A percentile compares a stretch with the other conserved stretches of the same genome.
These are phyloP conservation scores for Nyctanthes arbortristis DNA, from an alignment of 257 asterid species.

Conservation along the genomic window DNA sequence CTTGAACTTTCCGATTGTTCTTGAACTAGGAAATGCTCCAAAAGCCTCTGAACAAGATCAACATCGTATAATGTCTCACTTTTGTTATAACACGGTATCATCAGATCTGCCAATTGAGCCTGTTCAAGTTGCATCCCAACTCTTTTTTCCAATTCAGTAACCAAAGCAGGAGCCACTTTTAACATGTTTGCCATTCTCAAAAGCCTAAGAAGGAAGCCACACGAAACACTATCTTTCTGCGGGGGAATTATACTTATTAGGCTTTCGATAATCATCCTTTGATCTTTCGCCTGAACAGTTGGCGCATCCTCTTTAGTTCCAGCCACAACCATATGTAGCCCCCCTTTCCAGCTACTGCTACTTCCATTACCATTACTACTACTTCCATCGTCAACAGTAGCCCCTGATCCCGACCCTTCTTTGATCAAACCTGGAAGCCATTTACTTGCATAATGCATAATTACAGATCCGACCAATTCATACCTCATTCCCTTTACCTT, in stretches of 20 bases:
- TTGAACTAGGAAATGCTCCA: slow-evolving; percentile 91
- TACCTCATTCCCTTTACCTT: slow-evolving; percentile 92
- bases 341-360: slow-evolving; percentile 67
- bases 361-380: slow-evolving; percentile 31
- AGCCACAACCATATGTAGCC: slow-evolving; percentile 75
- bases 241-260: slow-evolving; percentile 89
- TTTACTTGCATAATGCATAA: slow-evolving; percentile 70
- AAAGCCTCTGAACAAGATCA: slow-evolving; percentile 85
- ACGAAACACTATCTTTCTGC: slow-evolving; percentile 77
- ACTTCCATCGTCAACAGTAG: slow-evolving; percentile 32
- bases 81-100: slow-evolving; percentile 67
- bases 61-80: slow-evolving; percentile 72
- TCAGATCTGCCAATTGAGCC: slow-evolving; percentile 73
- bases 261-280: slow-evolving; percentile 84
- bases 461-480: slow-evolving; percentile 76
- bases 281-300: slow-evolving; percentile 66
- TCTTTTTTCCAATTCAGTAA: slow-evolving; percentile 86
- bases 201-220: slow-evolving; percentile 81
- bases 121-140: slow-evolving; percentile 97
- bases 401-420: slow-evolving; percentile 41
- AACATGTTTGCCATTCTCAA: slow-evolving; percentile 77
- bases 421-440: slow-evolving; percentile 76
- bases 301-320: slow-evolving; percentile 57
- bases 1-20: slow-evolving; percentile 77
- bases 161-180: slow-evolving; percentile 86